Evolutionary conservation across 768 basidiomycete genomes (phyloP).

Genomic region (Podaxis sp.): DNA sequence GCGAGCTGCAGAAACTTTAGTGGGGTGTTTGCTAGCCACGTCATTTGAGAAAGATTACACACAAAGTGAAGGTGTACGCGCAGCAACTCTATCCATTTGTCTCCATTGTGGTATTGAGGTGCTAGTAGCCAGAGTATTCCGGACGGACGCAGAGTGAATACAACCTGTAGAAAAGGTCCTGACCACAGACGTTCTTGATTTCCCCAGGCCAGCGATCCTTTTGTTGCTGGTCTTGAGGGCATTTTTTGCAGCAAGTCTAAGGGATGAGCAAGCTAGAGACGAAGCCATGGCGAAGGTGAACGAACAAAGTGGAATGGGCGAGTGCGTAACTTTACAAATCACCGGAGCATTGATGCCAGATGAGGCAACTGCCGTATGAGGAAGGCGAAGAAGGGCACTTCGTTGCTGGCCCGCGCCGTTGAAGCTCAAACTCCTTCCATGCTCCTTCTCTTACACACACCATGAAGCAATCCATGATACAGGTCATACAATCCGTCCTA

Average conservation of each 20-base stretch:
- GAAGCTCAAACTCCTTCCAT: background rate
- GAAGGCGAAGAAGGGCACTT: background rate
- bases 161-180: slow-evolving; percentile 6
- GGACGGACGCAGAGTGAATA: background rate
- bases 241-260: slow-evolving; percentile 1
- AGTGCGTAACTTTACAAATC: slow-evolving; percentile 2
- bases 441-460: background rate
- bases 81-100: background rate
- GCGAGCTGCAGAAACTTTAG: slow-evolving; percentile 44
- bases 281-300: background rate
- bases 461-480: slow-evolving; percentile 1
- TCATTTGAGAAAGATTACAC: background rate
- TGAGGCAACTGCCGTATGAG: background rate
- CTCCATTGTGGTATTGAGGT: slow-evolving; percentile 13
- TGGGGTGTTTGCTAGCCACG: background rate
- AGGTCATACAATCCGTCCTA: slow-evolving; percentile 11
- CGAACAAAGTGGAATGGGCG: background rate
- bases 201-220: background rate
- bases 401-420: background rate
- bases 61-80: slow-evolving; percentile 12
- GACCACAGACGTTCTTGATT: background rate
- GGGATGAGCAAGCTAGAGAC: background rate
- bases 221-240: background rate
- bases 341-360: background rate
- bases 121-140: slow-evolving; percentile 1